A percentile compares a stretch with the other conserved stretches of the same genome.
phyloP scores from a whole-genome alignment of 2,329 filamentous ascomycete genomes.

The Aureobasidium musti region DNA sequence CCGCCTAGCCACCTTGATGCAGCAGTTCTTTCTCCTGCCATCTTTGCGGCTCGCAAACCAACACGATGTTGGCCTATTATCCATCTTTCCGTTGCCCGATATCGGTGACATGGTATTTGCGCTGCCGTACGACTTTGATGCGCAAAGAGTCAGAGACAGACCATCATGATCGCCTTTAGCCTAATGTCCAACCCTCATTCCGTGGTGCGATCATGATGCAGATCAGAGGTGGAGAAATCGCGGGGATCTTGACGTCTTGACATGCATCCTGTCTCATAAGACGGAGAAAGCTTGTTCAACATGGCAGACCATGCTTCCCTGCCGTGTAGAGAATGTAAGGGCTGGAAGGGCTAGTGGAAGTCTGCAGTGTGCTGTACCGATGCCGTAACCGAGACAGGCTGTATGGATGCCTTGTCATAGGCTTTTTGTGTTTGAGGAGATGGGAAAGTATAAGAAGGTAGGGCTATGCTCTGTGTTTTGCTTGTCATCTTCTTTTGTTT shows the following conservation, averaged over 20 bases:
- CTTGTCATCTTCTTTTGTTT: not conserved
- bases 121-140: not conserved
- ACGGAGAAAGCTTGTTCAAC: conserved; percentile 8
- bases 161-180: conserved; percentile 6
- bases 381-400: conserved; percentile 21
- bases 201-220: conserved; percentile 1
- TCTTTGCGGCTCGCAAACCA: not conserved
- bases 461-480: not conserved
- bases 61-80: too few relatives aligned
- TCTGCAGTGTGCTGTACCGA: not conserved
- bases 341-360: conserved; percentile 11
- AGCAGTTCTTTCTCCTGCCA: not conserved
- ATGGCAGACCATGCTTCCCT: conserved; percentile 5
- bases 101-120: not conserved
- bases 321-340: conserved; percentile 8
- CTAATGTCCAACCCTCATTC: not conserved
- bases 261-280: not conserved
- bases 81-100: not conserved
- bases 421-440: not conserved
- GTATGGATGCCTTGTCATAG: not conserved
- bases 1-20: not conserved
- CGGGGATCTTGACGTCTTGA: conserved; percentile 24
- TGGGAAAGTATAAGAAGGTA: conserved; percentile 13
- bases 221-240: conserved; percentile 24
- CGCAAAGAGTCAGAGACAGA: too few relatives aligned